These are phyloP conservation scores for Hortaea sp. DNA, from an alignment of 2,329 filamentous ascomycete genomes.

Conservation along the genomic window DNA sequence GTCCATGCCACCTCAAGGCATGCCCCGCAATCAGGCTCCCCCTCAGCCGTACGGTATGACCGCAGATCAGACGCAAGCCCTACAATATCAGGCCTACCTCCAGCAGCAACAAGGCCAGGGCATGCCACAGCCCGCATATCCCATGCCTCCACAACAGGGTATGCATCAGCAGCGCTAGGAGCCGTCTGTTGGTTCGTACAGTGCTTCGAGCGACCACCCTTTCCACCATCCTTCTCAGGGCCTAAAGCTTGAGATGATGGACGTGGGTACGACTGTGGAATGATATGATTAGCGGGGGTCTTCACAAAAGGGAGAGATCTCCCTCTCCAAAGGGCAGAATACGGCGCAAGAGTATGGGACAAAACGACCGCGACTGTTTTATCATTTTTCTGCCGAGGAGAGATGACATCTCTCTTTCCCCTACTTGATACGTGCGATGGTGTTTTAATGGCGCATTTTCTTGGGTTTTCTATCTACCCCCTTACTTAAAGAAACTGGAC, in stretches of 20 bases:
- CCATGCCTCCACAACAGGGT: constrained; percentile 27
- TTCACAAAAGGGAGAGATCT: too few relatives aligned
- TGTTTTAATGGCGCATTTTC: background rate
- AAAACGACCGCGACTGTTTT: too few relatives aligned
- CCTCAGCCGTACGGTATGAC: constrained; percentile 24
- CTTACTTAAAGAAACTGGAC: too few relatives aligned
- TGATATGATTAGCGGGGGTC: background rate
- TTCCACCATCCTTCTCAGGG: background rate
- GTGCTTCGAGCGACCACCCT: background rate
- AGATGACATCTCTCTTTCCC: background rate
- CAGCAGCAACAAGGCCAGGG: constrained; percentile 27
- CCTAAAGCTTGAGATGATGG: background rate
- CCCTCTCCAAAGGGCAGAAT: background rate
- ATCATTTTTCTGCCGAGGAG: too few relatives aligned
- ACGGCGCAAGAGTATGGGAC: background rate
- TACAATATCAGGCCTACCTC: constrained; percentile 31
- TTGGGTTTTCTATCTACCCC: background rate
- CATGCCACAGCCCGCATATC: constrained; percentile 23
- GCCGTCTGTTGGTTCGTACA: constrained; percentile 2
- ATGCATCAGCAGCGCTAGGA: constrained; percentile 23
- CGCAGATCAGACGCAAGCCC: constrained; percentile 28
- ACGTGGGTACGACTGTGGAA: background rate
- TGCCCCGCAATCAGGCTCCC: constrained; percentile 21
- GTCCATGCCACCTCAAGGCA: constrained; percentile 22
- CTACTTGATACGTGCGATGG: background rate